These are phyloP conservation scores for Globisporangium okanoganense DNA, from an alignment of 352 stramenopile species.

Conservation along the genomic window DNA sequence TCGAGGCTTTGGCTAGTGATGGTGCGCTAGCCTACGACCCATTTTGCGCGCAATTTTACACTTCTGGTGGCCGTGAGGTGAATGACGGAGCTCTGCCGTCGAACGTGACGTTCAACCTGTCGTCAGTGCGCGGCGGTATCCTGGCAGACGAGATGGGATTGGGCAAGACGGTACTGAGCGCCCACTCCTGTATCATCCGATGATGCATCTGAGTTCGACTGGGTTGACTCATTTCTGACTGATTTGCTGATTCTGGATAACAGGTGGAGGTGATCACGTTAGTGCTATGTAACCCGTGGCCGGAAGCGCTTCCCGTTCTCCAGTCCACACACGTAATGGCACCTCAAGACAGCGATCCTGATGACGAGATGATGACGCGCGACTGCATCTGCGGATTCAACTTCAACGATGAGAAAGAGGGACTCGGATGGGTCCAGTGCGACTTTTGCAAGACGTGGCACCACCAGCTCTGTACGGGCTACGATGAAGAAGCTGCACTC, in stretches of 20 bases:
- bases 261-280: conserved; percentile 64
- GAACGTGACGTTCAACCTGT: conserved; percentile 11
- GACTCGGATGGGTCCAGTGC: conserved; percentile 44
- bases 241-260: no score
- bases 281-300: conserved; percentile 38
- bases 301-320: conserved; percentile 36
- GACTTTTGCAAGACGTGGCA: conserved; percentile 54
- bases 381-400: conserved; percentile 55
- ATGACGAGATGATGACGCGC: neutral
- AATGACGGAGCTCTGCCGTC: neutral
- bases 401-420: conserved; percentile 22
- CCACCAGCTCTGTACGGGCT: conserved; percentile 61
- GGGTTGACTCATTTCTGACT: no score
- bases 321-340: conserved; percentile 25
- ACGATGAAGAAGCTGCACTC: conserved; percentile 4
- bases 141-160: conserved; percentile 93
- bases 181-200: no score
- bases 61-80: neutral
- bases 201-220: no score
- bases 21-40: conserved; percentile 29
- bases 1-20: neutral
- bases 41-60: conserved; percentile 28
- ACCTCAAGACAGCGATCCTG: neutral
- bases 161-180: conserved; percentile 53
- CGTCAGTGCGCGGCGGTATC: conserved; percentile 69